Evolutionary conservation across 2,329 filamentous ascomycete species (phyloP).

Genomic region (Exophiala dermatitidis): DNA sequence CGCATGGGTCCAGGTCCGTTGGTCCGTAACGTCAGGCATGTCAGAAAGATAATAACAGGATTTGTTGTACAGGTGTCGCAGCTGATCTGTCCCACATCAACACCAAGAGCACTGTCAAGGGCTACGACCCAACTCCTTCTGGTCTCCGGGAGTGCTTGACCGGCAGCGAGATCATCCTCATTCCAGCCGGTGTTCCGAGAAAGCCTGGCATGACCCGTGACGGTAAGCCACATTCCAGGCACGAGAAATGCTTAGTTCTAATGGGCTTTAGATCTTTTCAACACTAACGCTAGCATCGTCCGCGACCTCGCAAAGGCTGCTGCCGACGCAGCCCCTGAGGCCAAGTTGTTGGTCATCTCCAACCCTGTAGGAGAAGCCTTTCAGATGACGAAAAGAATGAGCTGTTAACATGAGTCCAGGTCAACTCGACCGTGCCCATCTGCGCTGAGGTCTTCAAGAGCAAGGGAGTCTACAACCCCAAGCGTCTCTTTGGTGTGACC

Average conservation of each 20-base stretch:
- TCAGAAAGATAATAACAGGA: constrained; percentile 12
- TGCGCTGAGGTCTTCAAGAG: constrained; percentile 94
- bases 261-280: constrained; percentile 77
- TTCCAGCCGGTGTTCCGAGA: constrained; percentile 95
- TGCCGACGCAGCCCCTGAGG: constrained; percentile 79
- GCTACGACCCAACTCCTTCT: constrained; percentile 69
- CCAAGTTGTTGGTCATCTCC: constrained; percentile 94
- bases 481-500: constrained; percentile 98
- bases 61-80: constrained; percentile 66
- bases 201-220: constrained; percentile 99
- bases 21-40: constrained; percentile 1
- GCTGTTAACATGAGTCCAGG: constrained; percentile 35
- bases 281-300: constrained; percentile 99
- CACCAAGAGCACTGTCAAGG: constrained; percentile 91
- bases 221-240: constrained; percentile 43
- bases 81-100: constrained; percentile 98
- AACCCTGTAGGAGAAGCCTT: constrained; percentile 62
- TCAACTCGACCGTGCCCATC: constrained; percentile 99
- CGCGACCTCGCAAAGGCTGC: constrained; percentile 94
- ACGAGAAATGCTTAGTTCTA: background rate
- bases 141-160: constrained; percentile 74
- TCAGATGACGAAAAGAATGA: background rate
- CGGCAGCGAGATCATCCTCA: constrained; percentile 88
- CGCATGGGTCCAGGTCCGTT: constrained; percentile 79
- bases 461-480: constrained; percentile 94